These are phyloP conservation scores for Arachnomyces sp. DNA, from an alignment of 2,329 filamentous ascomycete genomes.

Conservation along the genomic window DNA sequence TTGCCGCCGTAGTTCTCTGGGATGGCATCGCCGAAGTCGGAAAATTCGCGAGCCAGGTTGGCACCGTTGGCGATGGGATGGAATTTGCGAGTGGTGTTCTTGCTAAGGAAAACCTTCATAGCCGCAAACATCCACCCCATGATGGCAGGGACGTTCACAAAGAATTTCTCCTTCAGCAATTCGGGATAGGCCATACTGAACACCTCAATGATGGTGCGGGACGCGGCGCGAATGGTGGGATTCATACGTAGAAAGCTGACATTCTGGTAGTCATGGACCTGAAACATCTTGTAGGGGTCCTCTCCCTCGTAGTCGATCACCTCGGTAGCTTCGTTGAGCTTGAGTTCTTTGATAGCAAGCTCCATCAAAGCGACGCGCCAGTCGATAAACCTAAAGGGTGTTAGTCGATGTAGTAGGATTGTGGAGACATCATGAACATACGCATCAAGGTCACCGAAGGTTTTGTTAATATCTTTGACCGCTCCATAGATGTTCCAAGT, in stretches of 20 bases:
- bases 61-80: conserved; percentile 67
- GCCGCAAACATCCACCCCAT: conserved; percentile 81
- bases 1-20: conserved; percentile 74
- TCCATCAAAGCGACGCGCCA: conserved; percentile 93
- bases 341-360: conserved; percentile 65
- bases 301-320: conserved; percentile 53
- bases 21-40: conserved; percentile 53
- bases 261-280: conserved; percentile 87
- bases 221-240: conserved; percentile 64
- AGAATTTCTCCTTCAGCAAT: conserved; percentile 83
- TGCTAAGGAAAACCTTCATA: conserved; percentile 66
- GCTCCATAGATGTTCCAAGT: conserved; percentile 93
- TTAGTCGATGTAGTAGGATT: conserved; percentile 1
- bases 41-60: conserved; percentile 55
- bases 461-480: conserved; percentile 69
- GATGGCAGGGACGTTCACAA: conserved; percentile 82
- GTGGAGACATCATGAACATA: conserved; percentile 29
- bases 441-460: conserved; percentile 75
- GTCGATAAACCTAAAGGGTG: conserved; percentile 60
- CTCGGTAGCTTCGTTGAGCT: conserved; percentile 60
- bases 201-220: conserved; percentile 69
- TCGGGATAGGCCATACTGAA: conserved; percentile 83
- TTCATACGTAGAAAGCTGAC: conserved; percentile 82
- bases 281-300: conserved; percentile 83
- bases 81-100: conserved; percentile 70